Base-by-base conservation (phyloP, 2,329 filamentous ascomycete species). In the Scopulariopsis brevicaulis region DNA sequence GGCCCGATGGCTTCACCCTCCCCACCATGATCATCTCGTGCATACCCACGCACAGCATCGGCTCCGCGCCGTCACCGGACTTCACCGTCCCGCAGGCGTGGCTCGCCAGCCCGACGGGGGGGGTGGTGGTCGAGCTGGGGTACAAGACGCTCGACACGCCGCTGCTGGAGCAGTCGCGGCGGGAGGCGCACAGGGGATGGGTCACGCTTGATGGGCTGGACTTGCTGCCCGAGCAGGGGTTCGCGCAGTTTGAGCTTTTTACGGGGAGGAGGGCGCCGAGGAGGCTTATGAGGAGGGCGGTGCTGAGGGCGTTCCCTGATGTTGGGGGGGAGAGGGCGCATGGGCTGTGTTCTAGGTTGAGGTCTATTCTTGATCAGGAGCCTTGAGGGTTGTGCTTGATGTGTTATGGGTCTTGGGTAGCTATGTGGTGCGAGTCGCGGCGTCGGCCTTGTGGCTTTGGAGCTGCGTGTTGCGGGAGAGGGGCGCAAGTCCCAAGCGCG, bases 241-340 rank as follows among this genome's bases (percentile, higher is more conserved):
- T 89, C 69, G 87, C 88, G 1, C 88, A 92, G 64, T 93, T 92
- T 65, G 89, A 93, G 69, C 71, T 92, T 2, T 90, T 92, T 67
- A 91, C 88, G 0, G 88, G 87, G 0, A 77, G 68, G 8, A 60
- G 69, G 54, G 69, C 70, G 0, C 70, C 70, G 4, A 79, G 87
- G 28, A 74, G 82, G 52, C 69, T 87, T 43, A 92, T 93, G 88
- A 79, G 86, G 60, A 75, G 81, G 50, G 84, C 85, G 64, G 83
- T 87, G 14, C 71, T 79, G 59, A 67, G 68, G 55, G 71, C 76
- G 1, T 78, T 77, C 57, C 71, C 71, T 0, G 70, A 71, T 55
- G 73, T 73, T 34, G 70, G 74, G 51, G 73, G 73, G 15, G 67
- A 69, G 51, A 69, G 69, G 1, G 70, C 73, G 34, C 67, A 71